phyloP scores from a whole-genome alignment of 2,329 filamentous ascomycete genomes.

The Clonostachys rhizophaga region DNA sequence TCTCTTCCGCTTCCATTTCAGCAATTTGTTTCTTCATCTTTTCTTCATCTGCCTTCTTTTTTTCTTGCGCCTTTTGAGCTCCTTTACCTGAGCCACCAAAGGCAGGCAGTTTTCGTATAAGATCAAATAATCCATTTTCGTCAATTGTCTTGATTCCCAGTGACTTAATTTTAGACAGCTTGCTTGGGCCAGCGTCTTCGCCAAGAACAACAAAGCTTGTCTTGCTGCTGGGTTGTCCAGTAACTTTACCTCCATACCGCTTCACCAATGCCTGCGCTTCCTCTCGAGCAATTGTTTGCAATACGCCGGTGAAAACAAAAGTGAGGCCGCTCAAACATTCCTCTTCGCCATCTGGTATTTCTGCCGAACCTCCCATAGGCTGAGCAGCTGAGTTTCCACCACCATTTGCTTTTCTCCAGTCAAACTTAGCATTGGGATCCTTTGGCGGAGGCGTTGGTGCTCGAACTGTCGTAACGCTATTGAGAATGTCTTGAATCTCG shows the following conservation, averaged over 20 bases:
- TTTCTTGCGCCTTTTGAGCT: conserved; percentile 79
- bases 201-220: conserved; percentile 93
- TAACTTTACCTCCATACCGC: conserved; percentile 89
- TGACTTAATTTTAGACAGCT: conserved; percentile 79
- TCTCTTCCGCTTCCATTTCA: conserved; percentile 83
- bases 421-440: conserved; percentile 69
- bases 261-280: conserved; percentile 86
- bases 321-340: conserved; percentile 86
- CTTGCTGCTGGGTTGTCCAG: conserved; percentile 79
- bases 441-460: conserved; percentile 79
- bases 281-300: conserved; percentile 76
- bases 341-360: conserved; percentile 77
- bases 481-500: conserved; percentile 74
- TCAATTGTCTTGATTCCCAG: conserved; percentile 86
- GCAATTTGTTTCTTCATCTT: conserved; percentile 76
- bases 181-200: conserved; percentile 86
- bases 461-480: conserved; percentile 78
- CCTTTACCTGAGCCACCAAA: conserved; percentile 86
- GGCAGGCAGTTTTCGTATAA: conserved; percentile 76
- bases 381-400: conserved; percentile 56
- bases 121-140: conserved; percentile 83
- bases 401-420: conserved; percentile 63
- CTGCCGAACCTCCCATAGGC: conserved; percentile 58
- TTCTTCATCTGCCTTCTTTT: conserved; percentile 78
- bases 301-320: conserved; percentile 92